Evolutionary conservation across 148 eudicot species (phyloP).

Genomic region (Arbutus unedo): DNA sequence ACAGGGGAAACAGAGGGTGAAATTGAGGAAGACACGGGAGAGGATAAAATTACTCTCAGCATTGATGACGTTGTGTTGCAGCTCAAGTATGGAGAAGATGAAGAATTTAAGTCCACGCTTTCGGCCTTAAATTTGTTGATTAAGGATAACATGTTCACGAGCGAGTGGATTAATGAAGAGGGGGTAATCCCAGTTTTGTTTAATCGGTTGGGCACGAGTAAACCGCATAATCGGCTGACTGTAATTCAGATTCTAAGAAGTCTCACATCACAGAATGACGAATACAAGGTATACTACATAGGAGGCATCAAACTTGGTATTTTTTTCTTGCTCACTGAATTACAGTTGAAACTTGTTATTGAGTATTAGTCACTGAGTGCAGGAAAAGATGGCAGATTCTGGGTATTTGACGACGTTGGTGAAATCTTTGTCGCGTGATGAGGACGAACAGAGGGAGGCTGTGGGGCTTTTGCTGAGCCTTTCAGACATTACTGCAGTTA

Average conservation of each 20-base stretch:
- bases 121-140: conserved; percentile 36
- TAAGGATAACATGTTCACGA: conserved; percentile 38
- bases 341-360: not conserved
- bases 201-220: conserved; percentile 52
- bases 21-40: conserved; percentile 25
- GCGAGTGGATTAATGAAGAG: conserved; percentile 62
- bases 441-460: conserved; percentile 71
- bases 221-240: conserved; percentile 43
- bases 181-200: conserved; percentile 58
- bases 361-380: conserved; percentile 17
- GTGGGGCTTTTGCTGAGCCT: conserved; percentile 64
- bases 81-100: conserved; percentile 69
- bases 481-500: conserved; percentile 44
- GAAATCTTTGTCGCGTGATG: conserved; percentile 67
- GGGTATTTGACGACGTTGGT: conserved; percentile 52
- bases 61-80: conserved; percentile 66
- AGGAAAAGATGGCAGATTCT: conserved; percentile 77
- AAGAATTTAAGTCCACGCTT: conserved; percentile 54
- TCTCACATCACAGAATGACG: conserved; percentile 34
- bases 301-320: not conserved
- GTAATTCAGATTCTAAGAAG: conserved; percentile 61
- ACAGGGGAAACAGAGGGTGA: conserved; percentile 29
- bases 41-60: conserved; percentile 17
- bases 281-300: conserved; percentile 51
- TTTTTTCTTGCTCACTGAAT: not conserved